Evolutionary conservation across 352 stramenopile species (phyloP), one percentile per base, ranked within the genome.

Genomic region (Peronospora belbahrii): DNA sequence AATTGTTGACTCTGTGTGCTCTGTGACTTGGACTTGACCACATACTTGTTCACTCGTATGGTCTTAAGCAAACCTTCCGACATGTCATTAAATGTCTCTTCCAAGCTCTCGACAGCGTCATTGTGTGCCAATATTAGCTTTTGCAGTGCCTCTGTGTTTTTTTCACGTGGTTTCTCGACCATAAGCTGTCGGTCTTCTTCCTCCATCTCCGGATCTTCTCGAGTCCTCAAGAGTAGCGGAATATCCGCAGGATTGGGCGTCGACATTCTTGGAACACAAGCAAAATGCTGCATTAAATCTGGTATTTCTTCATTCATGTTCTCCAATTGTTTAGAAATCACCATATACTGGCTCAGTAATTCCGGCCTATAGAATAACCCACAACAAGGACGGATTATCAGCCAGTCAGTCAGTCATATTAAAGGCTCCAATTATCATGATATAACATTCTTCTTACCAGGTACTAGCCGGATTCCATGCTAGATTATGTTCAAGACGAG

Each of bases 241-340:
- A 92, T 89, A 30, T 92, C 74, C 2, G 77, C 47, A 6, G 80
- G 66, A 37, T 88, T 88, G 6, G 77, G 80, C 33, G 78, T 88
- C 58, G 77, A 77, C 77, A 92, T 89, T 36, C 77, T 73, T 39
- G 80, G 77, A 20, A 87, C 76, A 31, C 80, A 92, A 8, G 77
- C 80, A 49, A 88, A 92, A 42, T 92, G 80, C 60, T 89, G 80
- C 48, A 92, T 59, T 52, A 88, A 62, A 32, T 92, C 80, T 13
- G 80, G 80, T 39, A 92, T 85, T 42, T 92, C 80, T 18, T 92
- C 77, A 55, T 89, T 87, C 70, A 92, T 92, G 59, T 92, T 92
- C 62, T 92, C 80, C 17, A 91, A 58, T 50, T 91, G 80, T 58
- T 91, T 91, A 38, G 80, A 74, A 43, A 91, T 87, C 28, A 91